Evolutionary conservation across 2,329 filamentous ascomycete species (phyloP), one percentile per base, ranked within the genome.

Genomic region (Calonectria pteridis): DNA sequence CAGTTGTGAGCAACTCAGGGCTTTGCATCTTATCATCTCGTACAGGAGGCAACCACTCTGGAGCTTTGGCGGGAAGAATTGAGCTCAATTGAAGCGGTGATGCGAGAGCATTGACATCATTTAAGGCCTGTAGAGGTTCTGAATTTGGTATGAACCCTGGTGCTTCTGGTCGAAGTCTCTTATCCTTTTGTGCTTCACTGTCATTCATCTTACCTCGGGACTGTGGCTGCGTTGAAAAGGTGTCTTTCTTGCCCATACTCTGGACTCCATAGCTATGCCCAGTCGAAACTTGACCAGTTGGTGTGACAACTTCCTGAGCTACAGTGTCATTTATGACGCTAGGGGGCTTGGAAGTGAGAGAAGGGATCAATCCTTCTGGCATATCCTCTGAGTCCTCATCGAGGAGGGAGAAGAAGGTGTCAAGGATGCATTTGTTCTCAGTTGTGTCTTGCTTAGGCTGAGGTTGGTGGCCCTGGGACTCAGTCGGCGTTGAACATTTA

Each of bases 361-460:
- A 10, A 18, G 67, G 33, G 4, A 46, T 4, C 4, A 23, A 33
- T 18, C 37, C 59, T 2, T 67, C 64, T 18, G 67, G 50, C 20
- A 74, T 63, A 26, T 67, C 70, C 0, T 74, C 72, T 2, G 63
- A 49, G 18, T 64, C 64, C 14, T 70, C 63, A 20, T 62, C 67
- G 29, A 77, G 68, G 13, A 80, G 59, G 16, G 76, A 69, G 28
- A 77, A 77, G 50, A 81, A 79, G 0, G 72, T 76, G 6, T 73
- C 73, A 10, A 79, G 66, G 13, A 82, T 74, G 11, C 40, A 71
- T 3, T n/a, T 64, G 28, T 43, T 74, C 5, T 31, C 26, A 18
- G 18, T 11, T 16, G n/a, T 14, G 11, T 50, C 7, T 14, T 23
- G 23, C 6, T 29, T 6, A 2, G 13, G 13, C 26, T 33, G 50